Evolutionary conservation across 805 yeast species (phyloP).

Genomic region (Ogataea ganodermae): DNA sequence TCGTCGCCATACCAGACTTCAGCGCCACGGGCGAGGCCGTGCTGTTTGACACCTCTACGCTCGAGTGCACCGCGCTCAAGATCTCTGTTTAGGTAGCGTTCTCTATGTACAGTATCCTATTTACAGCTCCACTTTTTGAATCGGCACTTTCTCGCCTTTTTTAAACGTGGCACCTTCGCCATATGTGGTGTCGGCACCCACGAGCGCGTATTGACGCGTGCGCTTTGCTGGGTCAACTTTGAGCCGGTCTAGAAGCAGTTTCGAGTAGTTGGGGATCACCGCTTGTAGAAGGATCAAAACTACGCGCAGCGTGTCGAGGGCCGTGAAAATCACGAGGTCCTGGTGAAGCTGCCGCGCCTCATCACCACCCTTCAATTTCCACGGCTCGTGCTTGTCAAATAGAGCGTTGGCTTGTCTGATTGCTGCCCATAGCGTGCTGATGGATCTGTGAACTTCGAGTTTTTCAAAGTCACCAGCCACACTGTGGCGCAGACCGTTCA

Average conservation of each 20-base stretch:
- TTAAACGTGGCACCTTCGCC: slow-evolving; percentile 48
- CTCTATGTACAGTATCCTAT: background rate
- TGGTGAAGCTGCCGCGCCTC: slow-evolving; percentile 29
- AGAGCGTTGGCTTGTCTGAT: slow-evolving; percentile 63
- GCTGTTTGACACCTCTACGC: slow-evolving; percentile 56
- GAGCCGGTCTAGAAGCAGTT: slow-evolving; percentile 59
- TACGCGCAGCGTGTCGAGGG: slow-evolving; percentile 72
- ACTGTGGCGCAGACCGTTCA: slow-evolving; percentile 17
- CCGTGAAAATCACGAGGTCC: slow-evolving; percentile 59
- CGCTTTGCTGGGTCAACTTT: slow-evolving; percentile 51
- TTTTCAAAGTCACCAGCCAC: slow-evolving; percentile 42
- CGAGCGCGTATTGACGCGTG: slow-evolving; percentile 42
- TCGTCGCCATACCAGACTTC: slow-evolving; percentile 75
- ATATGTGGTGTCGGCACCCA: slow-evolving; percentile 62
- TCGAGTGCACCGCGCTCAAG: slow-evolving; percentile 55
- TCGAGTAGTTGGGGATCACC: slow-evolving; percentile 67
- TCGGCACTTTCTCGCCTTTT: slow-evolving; percentile 37
- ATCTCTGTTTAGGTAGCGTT: slow-evolving; percentile 19
- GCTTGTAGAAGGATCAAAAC: slow-evolving; percentile 68
- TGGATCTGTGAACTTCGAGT: slow-evolving; percentile 58
- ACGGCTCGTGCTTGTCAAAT: slow-evolving; percentile 73
- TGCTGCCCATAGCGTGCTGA: slow-evolving; percentile 59
- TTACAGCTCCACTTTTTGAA: slow-evolving; percentile 26
- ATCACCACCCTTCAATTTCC: slow-evolving; percentile 51
- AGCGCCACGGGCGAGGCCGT: slow-evolving; percentile 64